Conservation (phyloP, 352 stramenopile genomes). For the Phytophthora lateralis region DNA sequence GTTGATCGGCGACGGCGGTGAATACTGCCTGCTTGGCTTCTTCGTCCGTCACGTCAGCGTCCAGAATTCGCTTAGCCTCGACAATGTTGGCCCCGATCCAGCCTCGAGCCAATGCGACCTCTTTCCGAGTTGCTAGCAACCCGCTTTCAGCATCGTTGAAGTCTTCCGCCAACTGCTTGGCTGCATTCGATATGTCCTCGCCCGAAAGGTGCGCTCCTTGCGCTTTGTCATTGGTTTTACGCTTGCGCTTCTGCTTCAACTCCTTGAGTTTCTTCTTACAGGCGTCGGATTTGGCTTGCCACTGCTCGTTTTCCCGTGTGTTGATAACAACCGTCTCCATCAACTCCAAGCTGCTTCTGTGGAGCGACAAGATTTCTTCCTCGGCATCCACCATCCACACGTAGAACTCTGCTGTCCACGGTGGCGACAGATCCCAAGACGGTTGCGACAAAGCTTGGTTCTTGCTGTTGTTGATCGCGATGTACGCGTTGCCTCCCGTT, state of each 20-base stretch:
- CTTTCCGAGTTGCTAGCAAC: conserved; percentile 36
- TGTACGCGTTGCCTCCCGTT: conserved; percentile 49
- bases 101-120: conserved; percentile 47
- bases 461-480: conserved; percentile 39
- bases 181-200: conserved; percentile 33
- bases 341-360: conserved; percentile 43
- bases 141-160: conserved; percentile 57
- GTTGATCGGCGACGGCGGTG: conserved; percentile 38
- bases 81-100: conserved; percentile 50
- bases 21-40: conserved; percentile 29
- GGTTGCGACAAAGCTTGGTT: conserved; percentile 5
- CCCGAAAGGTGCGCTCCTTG: conserved; percentile 15
- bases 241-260: conserved; percentile 48
- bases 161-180: conserved; percentile 57
- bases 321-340: conserved; percentile 44
- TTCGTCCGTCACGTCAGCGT: conserved; percentile 34
- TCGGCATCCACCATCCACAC: conserved; percentile 56
- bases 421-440: conserved; percentile 49
- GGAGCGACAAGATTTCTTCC: conserved; percentile 59
- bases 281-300: conserved; percentile 41
- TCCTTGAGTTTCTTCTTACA: conserved; percentile 64
- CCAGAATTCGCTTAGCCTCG: conserved; percentile 50
- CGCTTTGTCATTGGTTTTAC: conserved; percentile 31
- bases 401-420: conserved; percentile 77
- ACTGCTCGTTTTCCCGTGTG: conserved; percentile 45